These are phyloP conservation scores for Sindora glabra DNA, from an alignment of 306 rosid genomes.

Conservation along the genomic window DNA sequence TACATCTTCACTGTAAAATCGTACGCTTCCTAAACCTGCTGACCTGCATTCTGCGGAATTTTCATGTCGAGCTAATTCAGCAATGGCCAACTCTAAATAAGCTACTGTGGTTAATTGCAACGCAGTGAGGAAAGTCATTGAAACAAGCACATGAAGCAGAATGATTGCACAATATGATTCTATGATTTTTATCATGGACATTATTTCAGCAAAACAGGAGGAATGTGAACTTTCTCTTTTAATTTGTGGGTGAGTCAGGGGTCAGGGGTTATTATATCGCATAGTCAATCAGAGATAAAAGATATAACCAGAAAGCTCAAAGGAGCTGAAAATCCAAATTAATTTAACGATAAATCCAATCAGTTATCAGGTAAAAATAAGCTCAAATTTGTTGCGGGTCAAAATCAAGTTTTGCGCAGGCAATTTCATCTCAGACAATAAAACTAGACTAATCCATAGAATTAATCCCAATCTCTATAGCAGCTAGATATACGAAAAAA, in stretches of 20 bases:
- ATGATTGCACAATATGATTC: not conserved
- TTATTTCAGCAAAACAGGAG: not conserved
- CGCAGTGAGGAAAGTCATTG: not conserved
- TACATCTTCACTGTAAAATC: constrained; percentile 52
- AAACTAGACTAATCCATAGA: no score
- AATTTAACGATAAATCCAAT: not conserved
- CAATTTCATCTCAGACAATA: not conserved
- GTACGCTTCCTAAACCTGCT: constrained; percentile 35
- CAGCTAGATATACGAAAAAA: not conserved
- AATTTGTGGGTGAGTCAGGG: not conserved
- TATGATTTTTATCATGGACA: not conserved
- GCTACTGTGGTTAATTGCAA: not conserved
- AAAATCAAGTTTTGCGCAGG: not conserved
- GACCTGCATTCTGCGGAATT: constrained; percentile 44
- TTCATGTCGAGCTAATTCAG: constrained; percentile 15
- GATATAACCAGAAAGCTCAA: not conserved
- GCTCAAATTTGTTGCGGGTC: not conserved
- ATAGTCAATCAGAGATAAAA: not conserved
- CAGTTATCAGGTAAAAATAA: not conserved
- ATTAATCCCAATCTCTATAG: no score
- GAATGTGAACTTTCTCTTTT: not conserved
- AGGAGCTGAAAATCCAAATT: not conserved
- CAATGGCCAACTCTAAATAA: not conserved
- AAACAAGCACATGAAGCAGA: not conserved
- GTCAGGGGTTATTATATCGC: not conserved